Percentiles rank a stretch among this genome's conserved stretches.
phyloP scores from a whole-genome alignment of 2,329 filamentous ascomycete species.

The Neocucurbitaria cava region DNA sequence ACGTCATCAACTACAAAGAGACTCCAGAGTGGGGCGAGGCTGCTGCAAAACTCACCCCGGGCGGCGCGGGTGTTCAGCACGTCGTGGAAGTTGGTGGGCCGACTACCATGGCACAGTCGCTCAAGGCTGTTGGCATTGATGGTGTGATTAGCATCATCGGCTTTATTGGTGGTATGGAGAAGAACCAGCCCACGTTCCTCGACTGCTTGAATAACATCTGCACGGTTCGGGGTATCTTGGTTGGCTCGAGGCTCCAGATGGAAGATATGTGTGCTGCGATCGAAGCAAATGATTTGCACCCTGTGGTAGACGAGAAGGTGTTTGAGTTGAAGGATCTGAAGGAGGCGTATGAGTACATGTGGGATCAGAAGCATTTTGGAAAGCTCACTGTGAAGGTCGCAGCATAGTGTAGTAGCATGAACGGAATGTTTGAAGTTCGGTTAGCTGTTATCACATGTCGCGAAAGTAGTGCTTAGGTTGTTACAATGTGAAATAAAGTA shows the following conservation, averaged over 20 bases:
- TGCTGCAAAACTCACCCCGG: slow-evolving; percentile 59
- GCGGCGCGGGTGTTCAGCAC: slow-evolving; percentile 65
- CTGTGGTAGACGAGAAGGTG: slow-evolving; percentile 64
- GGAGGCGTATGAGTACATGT: slow-evolving; percentile 59
- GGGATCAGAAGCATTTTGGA: slow-evolving; percentile 56
- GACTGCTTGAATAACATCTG: slow-evolving; percentile 57
- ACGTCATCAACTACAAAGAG: slow-evolving; percentile 65
- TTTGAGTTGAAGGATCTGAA: slow-evolving; percentile 61
- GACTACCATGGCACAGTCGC: slow-evolving; percentile 60
- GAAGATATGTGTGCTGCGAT: slow-evolving; percentile 66
- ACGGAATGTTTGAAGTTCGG: no score
- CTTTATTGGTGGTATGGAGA: slow-evolving; percentile 60
- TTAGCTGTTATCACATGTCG: no score
- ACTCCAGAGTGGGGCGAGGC: slow-evolving; percentile 62
- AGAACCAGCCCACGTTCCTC: slow-evolving; percentile 60
- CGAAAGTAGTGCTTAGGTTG: neutral
- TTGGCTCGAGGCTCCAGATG: slow-evolving; percentile 63
- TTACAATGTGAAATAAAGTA: no score
- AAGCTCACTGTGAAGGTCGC: slow-evolving; percentile 46
- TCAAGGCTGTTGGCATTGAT: slow-evolving; percentile 62
- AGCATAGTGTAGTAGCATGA: no score
- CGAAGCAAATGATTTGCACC: slow-evolving; percentile 65
- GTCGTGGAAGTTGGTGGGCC: slow-evolving; percentile 72
- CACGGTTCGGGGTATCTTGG: slow-evolving; percentile 64
- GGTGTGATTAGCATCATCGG: slow-evolving; percentile 63